These are phyloP conservation scores for Acanthamoeba polyphaga DNA, from an alignment of 208 protist genomes.

Conservation along the genomic window DNA sequence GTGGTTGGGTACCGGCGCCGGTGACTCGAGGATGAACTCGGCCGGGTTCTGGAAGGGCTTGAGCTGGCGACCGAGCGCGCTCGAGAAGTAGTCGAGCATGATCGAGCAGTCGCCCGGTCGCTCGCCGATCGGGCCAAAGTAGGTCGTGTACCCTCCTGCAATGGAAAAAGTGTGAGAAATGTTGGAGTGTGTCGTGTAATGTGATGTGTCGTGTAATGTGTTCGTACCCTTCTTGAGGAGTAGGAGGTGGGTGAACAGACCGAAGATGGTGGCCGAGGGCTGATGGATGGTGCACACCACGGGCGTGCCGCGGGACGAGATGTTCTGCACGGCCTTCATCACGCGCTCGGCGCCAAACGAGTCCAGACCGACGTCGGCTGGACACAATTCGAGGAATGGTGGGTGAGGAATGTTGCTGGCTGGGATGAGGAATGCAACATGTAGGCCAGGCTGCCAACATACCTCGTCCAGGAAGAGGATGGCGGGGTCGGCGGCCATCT, in stretches of 20 bases:
- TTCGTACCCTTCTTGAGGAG: constrained; percentile 66
- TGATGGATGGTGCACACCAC: constrained; percentile 76
- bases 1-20: not conserved
- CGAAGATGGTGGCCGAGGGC: constrained; percentile 38
- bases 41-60: constrained; percentile 62
- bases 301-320: constrained; percentile 1
- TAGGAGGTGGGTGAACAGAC: constrained; percentile 70
- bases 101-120: constrained; percentile 6
- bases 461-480: constrained; percentile 84
- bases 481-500: constrained; percentile 83
- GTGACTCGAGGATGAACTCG: constrained; percentile 72
- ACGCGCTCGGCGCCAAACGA: constrained; percentile 70
- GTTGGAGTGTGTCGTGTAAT: not conserved
- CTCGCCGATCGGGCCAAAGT: constrained; percentile 50
- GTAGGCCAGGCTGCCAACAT: not conserved
- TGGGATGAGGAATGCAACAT: not conserved
- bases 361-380: constrained; percentile 75
- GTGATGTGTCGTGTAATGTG: no score
- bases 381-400: no score
- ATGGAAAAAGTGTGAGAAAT: not conserved
- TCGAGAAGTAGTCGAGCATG: constrained; percentile 52
- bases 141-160: constrained; percentile 44
- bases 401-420: no score
- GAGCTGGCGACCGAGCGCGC: not conserved
- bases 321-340: constrained; percentile 73